Evolutionary conservation across 2,329 filamentous ascomycete species (phyloP), one percentile per base, ranked within the genome.

Genomic region (Parascedosporium putredinis): DNA sequence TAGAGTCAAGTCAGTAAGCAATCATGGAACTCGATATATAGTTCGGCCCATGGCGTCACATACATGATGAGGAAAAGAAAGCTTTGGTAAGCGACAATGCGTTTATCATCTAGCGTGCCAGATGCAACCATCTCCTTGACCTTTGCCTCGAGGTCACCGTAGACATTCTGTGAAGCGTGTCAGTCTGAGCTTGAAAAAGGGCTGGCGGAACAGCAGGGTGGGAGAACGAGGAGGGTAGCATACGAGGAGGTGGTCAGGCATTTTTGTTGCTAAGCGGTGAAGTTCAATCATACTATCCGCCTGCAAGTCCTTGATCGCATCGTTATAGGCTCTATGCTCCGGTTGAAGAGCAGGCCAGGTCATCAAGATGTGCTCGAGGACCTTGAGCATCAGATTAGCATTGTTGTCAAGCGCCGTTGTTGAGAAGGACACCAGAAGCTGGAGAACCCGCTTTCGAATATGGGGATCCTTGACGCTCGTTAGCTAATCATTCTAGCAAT

Each of bases 41-140:
- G 8, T 10, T 23, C 10, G 4, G 18, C 2, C 1, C 9, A n/a
- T 9, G 20, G 9, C 18, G n/a, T 31, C 36, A 63, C 73, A 61
- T 69, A 85, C 79, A 93, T 84, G 54, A 98, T 93, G 52, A 95
- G 93, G 63, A 98, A 94, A 1, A 97, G 73, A 55, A 97, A 91
- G 8, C 89, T 91, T 57, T 83, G 86, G 59, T 94, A 90, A 2
- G 90, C 88, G 60, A 93, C 83, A 51, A 87, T 81, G 27, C 90
- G 79, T 60, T 90, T 88, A 58, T 91, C 84, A 59, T 96, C 91
- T 25, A 86, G 69, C 49, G 78, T 76, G 25, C 85, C 80, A 45
- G 86, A 79, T 54, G 81, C 74, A 61, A 86, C 76, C 71, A 95
- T 82, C 62, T 91, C 85, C 52, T 84, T 84, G 52, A 97, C 83